Evolutionary conservation across 495 filamentous ascomycete species (phyloP), one percentile per base, ranked within the genome.

Genomic region (Immersiella caudata): DNA sequence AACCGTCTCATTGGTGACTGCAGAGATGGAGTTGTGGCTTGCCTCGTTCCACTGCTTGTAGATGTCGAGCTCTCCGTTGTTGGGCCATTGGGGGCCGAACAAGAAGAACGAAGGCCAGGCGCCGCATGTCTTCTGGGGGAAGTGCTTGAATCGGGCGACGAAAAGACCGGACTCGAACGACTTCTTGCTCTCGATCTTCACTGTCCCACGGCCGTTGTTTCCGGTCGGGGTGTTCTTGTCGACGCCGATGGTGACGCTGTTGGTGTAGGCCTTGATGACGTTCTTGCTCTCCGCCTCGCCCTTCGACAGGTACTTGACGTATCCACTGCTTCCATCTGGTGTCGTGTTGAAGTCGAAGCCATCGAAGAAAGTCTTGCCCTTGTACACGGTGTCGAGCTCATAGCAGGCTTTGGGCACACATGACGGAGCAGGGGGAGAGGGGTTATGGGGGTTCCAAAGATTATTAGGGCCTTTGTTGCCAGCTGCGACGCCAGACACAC

Each of bases 21-120:
- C 78, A 14, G 91, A 88, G 65, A 94, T 86, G 57, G 82, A 75
- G 75, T 96, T 92, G 59, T 80, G 73, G 2, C 79, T 74, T 60
- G 88, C 81, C 67, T 81, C 63, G 77, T 94, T 92, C 74, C 94
- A 91, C 64, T 88, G 88, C 79, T 97, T 93, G 71, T 94, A 91
- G 72, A 96, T 91, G 80, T 96, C 93, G 67, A 95, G 90, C 79
- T 97, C 93, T 24, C 93, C 93, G 62, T 86, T 83, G 4, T 78
- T 77, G 0, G 93, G 93, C 93, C 93, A 97, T 49, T 86, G 81
- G 60, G 82, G 79, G 33, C 92, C 91, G 11, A 87, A 80, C 16
- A 88, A 88, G 91, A 91, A 95, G 72, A 77, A 84, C 76, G 82
- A 80, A 2, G 82, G 82, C 83, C 83, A 85, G 12, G 77, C 72